Conservation (phyloP, 2,329 filamentous ascomycete genomes). For the Colletotrichum horii region DNA sequence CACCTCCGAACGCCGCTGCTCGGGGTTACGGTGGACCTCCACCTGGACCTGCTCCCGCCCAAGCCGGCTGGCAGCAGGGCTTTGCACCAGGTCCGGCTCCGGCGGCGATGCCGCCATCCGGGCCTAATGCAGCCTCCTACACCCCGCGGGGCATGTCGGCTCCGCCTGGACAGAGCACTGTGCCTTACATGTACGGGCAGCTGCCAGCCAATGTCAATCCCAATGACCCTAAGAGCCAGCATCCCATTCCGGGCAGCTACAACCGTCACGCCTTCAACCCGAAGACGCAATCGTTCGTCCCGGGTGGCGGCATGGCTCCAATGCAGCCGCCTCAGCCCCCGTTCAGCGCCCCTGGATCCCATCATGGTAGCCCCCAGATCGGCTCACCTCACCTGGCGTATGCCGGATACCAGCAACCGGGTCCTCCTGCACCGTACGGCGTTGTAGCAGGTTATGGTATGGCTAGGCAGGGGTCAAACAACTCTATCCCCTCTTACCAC, state of each 20-base stretch:
- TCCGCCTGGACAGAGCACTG: slow-evolving; percentile 32
- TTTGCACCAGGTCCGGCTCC: slow-evolving; percentile 35
- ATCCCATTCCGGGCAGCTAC: slow-evolving; percentile 84
- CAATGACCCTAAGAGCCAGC: slow-evolving; percentile 75
- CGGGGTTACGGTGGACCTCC: slow-evolving; percentile 39
- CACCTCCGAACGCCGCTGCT: slow-evolving; percentile 34
- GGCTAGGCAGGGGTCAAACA: slow-evolving; percentile 62
- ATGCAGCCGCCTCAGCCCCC: slow-evolving; percentile 53
- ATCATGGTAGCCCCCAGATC: slow-evolving; percentile 60
- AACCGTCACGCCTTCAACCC: slow-evolving; percentile 90
- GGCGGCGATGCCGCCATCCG: slow-evolving; percentile 27
- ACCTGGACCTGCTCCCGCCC: slow-evolving; percentile 30
- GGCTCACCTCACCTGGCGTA: slow-evolving; percentile 57
- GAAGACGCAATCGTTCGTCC: slow-evolving; percentile 91
- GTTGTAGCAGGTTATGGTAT: slow-evolving; percentile 55
- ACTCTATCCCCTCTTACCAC: slow-evolving; percentile 57
- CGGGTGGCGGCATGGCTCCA: slow-evolving; percentile 54
- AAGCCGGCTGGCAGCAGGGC: slow-evolving; percentile 42
- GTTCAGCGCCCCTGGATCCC: slow-evolving; percentile 53
- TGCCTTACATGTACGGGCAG: slow-evolving; percentile 80
- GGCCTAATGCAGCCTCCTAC: slow-evolving; percentile 26
- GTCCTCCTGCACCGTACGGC: slow-evolving; percentile 51
- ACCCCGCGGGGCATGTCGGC: slow-evolving; percentile 33
- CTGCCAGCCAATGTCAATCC: slow-evolving; percentile 73
- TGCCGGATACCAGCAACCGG: slow-evolving; percentile 50